Conservation (phyloP, 106 monocot genomes). For the Xerophyta viscosa region DNA sequence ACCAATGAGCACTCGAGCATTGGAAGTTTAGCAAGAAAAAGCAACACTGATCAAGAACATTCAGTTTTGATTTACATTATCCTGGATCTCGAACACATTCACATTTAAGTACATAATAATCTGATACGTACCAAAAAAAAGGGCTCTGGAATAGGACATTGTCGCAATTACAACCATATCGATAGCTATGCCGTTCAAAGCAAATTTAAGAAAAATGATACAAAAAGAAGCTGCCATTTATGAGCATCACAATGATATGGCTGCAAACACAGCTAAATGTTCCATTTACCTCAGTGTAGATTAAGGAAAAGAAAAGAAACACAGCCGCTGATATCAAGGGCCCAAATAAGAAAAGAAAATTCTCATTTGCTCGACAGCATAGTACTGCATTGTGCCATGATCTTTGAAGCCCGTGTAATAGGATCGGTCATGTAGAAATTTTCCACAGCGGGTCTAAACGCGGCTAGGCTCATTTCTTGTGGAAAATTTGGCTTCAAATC, state of each 20-base stretch:
- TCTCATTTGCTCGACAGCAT: constrained; percentile 49
- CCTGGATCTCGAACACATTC: no score
- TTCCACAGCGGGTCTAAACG: constrained; percentile 53
- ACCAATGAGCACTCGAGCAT: no score
- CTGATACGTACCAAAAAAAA: no score
- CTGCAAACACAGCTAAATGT: not conserved
- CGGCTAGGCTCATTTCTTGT: constrained; percentile 30
- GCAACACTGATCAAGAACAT: no score
- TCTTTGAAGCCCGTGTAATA: constrained; percentile 94
- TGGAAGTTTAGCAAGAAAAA: no score
- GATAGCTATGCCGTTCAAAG: no score
- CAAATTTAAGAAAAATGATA: no score
- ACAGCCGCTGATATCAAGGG: no score
- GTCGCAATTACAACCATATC: no score
- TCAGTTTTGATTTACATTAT: no score
- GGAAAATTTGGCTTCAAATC: constrained; percentile 50
- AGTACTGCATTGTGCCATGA: constrained; percentile 96
- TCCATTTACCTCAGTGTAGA: not conserved
- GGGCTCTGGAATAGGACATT: no score
- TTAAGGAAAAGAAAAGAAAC: not conserved
- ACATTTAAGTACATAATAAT: no score
- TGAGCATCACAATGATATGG: not conserved
- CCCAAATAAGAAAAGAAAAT: not conserved
- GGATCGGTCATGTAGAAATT: constrained; percentile 99
- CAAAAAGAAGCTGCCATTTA: not conserved